phyloP scores from a whole-genome alignment of 2,329 filamentous ascomycete species.

The Fragosphaeria purpurea region DNA sequence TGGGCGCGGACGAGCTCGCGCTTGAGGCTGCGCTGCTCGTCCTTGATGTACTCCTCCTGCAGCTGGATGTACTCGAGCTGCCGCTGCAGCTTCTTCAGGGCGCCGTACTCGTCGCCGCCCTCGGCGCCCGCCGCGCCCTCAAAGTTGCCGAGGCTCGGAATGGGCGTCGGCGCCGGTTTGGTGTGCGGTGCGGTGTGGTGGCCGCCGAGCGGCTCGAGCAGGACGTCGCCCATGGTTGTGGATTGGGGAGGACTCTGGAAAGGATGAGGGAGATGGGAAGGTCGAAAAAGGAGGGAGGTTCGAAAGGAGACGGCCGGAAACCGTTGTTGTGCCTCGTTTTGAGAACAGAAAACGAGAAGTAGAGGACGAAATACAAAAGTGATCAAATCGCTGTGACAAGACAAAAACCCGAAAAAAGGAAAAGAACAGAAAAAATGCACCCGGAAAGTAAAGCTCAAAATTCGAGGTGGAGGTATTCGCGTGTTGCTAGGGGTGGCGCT shows the following conservation, averaged over 20 bases:
- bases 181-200: slow-evolving; percentile 68
- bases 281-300: too few species aligned
- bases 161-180: slow-evolving; percentile 68
- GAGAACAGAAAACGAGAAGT: not conserved
- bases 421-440: too few species aligned
- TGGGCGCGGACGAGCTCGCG: slow-evolving; percentile 93
- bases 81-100: slow-evolving; percentile 90
- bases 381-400: not conserved
- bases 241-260: not conserved
- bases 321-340: too few species aligned
- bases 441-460: too few species aligned
- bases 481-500: too few species aligned
- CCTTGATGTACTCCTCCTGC: slow-evolving; percentile 99
- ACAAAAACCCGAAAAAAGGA: too few species aligned
- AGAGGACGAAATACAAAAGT: not conserved
- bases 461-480: too few species aligned
- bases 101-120: slow-evolving; percentile 85
- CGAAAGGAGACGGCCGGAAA: too few species aligned
- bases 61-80: slow-evolving; percentile 98
- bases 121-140: slow-evolving; percentile 68
- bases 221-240: slow-evolving; percentile 67
- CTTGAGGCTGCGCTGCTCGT: slow-evolving; percentile 97
- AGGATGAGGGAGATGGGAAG: too few species aligned
- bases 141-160: slow-evolving; percentile 82
- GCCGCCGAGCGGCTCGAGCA: slow-evolving; percentile 65